phyloP scores from a whole-genome alignment of 1,284 basidiomycete genomes.

The Thelephora terrestris region DNA sequence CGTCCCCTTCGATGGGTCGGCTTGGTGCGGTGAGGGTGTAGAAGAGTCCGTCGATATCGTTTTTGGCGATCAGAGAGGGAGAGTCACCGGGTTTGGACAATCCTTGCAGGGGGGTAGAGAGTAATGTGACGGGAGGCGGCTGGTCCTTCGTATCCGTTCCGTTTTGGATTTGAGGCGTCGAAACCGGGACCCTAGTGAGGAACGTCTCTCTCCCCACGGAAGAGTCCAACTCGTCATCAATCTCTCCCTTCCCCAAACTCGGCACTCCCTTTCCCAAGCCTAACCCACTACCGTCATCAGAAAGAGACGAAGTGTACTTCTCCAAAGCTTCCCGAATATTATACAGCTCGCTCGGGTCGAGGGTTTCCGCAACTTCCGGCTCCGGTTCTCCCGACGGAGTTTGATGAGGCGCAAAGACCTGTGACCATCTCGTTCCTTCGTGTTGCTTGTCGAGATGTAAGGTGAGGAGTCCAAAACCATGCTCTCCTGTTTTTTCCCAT shows the following conservation, averaged over 20 bases:
- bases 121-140: constrained; percentile 32
- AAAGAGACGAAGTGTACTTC: constrained; percentile 69
- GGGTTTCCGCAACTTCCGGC: constrained; percentile 78
- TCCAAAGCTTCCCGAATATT: constrained; percentile 73
- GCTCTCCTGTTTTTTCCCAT: constrained; percentile 67
- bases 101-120: constrained; percentile 57
- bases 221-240: constrained; percentile 76
- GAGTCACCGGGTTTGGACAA: constrained; percentile 11
- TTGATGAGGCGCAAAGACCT: constrained; percentile 51
- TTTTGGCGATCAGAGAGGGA: constrained; percentile 59
- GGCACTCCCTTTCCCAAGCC: constrained; percentile 60
- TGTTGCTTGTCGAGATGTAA: constrained; percentile 81
- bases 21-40: constrained; percentile 37
- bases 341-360: constrained; percentile 77
- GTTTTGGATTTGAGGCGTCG: constrained; percentile 24
- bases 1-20: constrained; percentile 9
- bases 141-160: constrained; percentile 28
- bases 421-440: constrained; percentile 75
- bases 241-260: constrained; percentile 70
- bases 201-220: constrained; percentile 50
- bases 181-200: constrained; percentile 52
- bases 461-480: constrained; percentile 58
- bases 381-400: constrained; percentile 26
- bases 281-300: constrained; percentile 43
- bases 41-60: constrained; percentile 74